A percentile compares a stretch with the other conserved stretches of the same genome.
Conservation (phyloP, 306 rosid genomes). For the Vicia villosa region DNA sequence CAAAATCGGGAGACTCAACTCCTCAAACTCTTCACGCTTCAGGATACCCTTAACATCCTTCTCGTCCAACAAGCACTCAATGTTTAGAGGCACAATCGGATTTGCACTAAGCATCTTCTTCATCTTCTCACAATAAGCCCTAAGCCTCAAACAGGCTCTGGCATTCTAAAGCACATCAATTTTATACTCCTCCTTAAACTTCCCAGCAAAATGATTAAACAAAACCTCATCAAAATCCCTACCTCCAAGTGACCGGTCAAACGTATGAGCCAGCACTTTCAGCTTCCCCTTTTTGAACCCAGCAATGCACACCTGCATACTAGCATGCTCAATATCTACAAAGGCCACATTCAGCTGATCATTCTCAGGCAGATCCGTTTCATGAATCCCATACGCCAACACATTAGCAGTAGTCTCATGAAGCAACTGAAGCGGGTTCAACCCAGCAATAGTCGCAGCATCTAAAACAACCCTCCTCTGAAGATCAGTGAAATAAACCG, state of each 20-base stretch:
- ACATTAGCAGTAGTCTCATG: slow-evolving; percentile 96
- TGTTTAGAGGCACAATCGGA: slow-evolving; percentile 78
- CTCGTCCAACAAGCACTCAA: slow-evolving; percentile 96
- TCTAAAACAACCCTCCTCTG: slow-evolving; percentile 89
- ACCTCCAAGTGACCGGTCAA: slow-evolving; percentile 84
- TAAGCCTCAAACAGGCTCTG: slow-evolving; percentile 79
- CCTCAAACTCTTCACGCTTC: slow-evolving; percentile 93
- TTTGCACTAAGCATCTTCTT: slow-evolving; percentile 97
- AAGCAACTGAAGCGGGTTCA: slow-evolving; percentile 82
- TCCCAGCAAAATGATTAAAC: slow-evolving; percentile 73
- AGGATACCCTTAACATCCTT: slow-evolving; percentile 84
- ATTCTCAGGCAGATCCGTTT: slow-evolving; percentile 81
- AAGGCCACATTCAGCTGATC: slow-evolving; percentile 90
- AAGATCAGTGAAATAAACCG: slow-evolving; percentile 86
- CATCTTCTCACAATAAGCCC: slow-evolving; percentile 88
- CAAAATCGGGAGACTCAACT: slow-evolving; percentile 74
- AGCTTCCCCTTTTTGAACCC: slow-evolving; percentile 92
- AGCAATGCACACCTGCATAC: slow-evolving; percentile 96
- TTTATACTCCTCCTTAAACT: slow-evolving; percentile 82
- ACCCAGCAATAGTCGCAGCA: slow-evolving; percentile 88
- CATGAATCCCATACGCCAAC: slow-evolving; percentile 90
- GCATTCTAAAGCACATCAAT: slow-evolving; percentile 83
- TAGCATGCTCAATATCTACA: slow-evolving; percentile 90
- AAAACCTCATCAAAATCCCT: slow-evolving; percentile 92
- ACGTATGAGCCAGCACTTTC: slow-evolving; percentile 79